Evolutionary conservation across 1,284 basidiomycete genomes (phyloP).

Genomic region (Tylopilus sp.): DNA sequence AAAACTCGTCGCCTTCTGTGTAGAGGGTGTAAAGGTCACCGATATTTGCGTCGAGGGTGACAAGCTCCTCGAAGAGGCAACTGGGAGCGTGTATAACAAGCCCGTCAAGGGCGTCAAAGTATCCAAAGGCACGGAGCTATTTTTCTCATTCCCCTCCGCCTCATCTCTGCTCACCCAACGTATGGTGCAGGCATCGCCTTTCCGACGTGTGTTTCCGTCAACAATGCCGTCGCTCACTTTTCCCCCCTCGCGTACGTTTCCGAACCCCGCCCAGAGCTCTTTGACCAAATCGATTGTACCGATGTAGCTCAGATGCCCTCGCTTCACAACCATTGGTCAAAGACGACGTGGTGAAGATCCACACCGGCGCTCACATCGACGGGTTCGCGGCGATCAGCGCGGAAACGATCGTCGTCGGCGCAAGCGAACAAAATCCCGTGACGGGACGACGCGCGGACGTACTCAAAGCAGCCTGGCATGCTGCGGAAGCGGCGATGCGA

Average conservation of each 20-base stretch:
- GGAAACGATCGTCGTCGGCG: conserved; percentile 88
- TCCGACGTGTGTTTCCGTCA: conserved; percentile 91
- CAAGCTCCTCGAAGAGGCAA: conserved; percentile 84
- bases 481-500: conserved; percentile 88
- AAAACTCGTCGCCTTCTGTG: conserved; percentile 72
- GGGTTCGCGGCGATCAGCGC: conserved; percentile 87
- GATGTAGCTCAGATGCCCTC: conserved; percentile 62
- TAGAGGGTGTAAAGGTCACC: conserved; percentile 84
- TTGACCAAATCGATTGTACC: conserved; percentile 12
- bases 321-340: conserved; percentile 70
- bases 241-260: conserved; percentile 65
- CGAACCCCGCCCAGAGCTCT: conserved; percentile 22
- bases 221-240: conserved; percentile 83
- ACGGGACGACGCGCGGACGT: conserved; percentile 88
- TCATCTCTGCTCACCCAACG: conserved; percentile 2
- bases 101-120: conserved; percentile 82
- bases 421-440: conserved; percentile 66
- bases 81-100: conserved; percentile 88
- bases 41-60: conserved; percentile 93
- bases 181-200: conserved; percentile 77
- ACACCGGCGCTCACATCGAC: conserved; percentile 96
- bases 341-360: conserved; percentile 93
- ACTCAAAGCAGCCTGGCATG: conserved; percentile 89
- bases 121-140: conserved; percentile 65
- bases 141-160: conserved; percentile 2